Base-by-base conservation (phyloP, 768 basidiomycete genomes). In the Vararia minispora region DNA sequence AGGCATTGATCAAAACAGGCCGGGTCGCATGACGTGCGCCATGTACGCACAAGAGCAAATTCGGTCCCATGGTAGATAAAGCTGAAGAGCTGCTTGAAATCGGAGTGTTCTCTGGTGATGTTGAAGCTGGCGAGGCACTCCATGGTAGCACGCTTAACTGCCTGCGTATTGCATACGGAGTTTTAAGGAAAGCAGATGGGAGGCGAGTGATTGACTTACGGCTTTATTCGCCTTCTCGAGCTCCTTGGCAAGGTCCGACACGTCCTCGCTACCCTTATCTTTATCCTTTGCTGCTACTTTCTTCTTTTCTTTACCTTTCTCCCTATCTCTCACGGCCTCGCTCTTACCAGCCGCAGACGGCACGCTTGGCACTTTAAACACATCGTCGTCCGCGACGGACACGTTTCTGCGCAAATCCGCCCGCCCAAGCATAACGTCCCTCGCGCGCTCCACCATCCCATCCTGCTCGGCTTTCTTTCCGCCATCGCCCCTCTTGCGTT, bases 221-320 rank as follows among this genome's bases (percentile, higher is more conserved):
- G 65, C 66, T 55, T 76, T 82, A 51, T 81, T 83, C 5, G 64
- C 60, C 47, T 63, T 69, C 58, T 82, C 79, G 28, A 72, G 48
- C 39, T 61, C 53, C 21, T 52, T 41, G 23, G 33, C 62, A 53
- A 57, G 69, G 57, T 44, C 65, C 7, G 50, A 41, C 7, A 44
- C 52, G 10, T 50, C 53, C 1, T 52, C 52, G 20, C 58, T 63
- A 6, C 59, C 61, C 53, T 63, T 71, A 24, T 50, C 60, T 39
- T 66, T 69, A 24, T 53, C 56, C 46, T 55, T 65, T 12, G 33
- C 33, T 14, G 45, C 45, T 6, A 38, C 31, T 23, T 28, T 26
- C 7, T 22, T 18, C 12, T 39, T 40, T 7, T 35, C 43, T 12
- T 14, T 34, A 9, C 5, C 25, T 27, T 41, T 28, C 48, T 55